phyloP scores from a whole-genome alignment of 2,329 filamentous ascomycete genomes.

The Aspergillus ustus region DNA sequence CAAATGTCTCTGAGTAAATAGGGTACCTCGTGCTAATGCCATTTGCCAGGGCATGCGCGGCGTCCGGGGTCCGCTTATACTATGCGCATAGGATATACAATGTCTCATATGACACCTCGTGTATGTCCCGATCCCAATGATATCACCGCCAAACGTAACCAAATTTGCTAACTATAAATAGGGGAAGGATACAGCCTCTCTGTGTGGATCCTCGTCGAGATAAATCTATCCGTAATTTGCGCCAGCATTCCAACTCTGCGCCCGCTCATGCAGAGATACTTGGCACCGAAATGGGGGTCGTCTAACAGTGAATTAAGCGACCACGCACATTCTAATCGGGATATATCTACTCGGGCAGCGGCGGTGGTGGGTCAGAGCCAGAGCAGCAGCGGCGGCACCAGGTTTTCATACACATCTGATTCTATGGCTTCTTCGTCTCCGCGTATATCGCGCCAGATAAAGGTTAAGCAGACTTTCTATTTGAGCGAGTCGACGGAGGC shows the following conservation, averaged over 20 bases:
- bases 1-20: no score
- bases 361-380: no score
- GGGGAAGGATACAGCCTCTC: conserved; percentile 9
- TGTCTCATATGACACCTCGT: conserved; percentile 8
- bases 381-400: neutral
- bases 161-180: neutral
- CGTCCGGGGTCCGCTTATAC: conserved; percentile 6
- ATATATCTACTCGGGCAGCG: no score
- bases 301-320: neutral
- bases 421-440: neutral
- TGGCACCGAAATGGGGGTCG: conserved; percentile 1
- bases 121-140: neutral
- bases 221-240: conserved; percentile 13
- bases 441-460: neutral
- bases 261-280: conserved; percentile 1
- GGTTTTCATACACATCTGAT: neutral
- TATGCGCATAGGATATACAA: conserved; percentile 8
- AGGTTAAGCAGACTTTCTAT: neutral
- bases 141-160: no score
- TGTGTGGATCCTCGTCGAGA: conserved; percentile 14
- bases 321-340: neutral
- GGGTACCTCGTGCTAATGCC: no score
- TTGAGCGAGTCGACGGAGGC: neutral
- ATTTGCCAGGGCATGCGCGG: conserved; percentile 3
- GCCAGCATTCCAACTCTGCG: conserved; percentile 10